Evolutionary conservation across 805 yeast genomes (phyloP).

Genomic region (Isabelozyma heimii): DNA sequence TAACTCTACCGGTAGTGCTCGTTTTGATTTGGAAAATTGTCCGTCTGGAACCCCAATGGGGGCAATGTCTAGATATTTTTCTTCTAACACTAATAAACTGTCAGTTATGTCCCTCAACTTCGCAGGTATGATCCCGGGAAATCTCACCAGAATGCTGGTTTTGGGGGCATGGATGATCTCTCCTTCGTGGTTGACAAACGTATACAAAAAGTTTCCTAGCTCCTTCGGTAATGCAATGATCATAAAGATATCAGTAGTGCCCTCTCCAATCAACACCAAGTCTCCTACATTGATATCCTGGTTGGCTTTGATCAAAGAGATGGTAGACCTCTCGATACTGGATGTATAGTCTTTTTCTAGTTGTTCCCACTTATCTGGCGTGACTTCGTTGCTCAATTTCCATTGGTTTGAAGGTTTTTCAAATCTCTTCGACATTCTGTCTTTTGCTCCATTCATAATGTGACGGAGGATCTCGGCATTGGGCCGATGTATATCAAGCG

Average conservation of each 20-base stretch:
- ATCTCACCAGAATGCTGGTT: slow-evolving; percentile 44
- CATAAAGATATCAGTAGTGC: slow-evolving; percentile 48
- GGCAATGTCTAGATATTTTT: slow-evolving; percentile 27
- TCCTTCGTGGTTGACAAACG: slow-evolving; percentile 58
- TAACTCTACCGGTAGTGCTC: slow-evolving; percentile 17
- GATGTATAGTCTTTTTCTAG: neutral
- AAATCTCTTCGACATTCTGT: slow-evolving; percentile 18
- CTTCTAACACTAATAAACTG: slow-evolving; percentile 27
- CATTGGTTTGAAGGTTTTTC: slow-evolving; percentile 15
- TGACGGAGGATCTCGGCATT: slow-evolving; percentile 8
- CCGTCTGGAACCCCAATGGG: slow-evolving; percentile 39
- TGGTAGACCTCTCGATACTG: slow-evolving; percentile 11
- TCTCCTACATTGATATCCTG: slow-evolving; percentile 53
- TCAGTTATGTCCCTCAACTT: slow-evolving; percentile 17
- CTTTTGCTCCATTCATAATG: slow-evolving; percentile 12
- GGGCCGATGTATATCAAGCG: slow-evolving; percentile 1
- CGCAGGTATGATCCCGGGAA: slow-evolving; percentile 50
- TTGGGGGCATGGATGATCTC: slow-evolving; percentile 49
- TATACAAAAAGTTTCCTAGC: slow-evolving; percentile 51
- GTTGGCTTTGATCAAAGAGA: slow-evolving; percentile 11
- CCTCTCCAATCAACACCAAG: slow-evolving; percentile 50
- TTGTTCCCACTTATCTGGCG: neutral
- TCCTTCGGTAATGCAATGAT: slow-evolving; percentile 52
- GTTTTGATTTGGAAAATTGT: slow-evolving; percentile 19
- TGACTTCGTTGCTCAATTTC: slow-evolving; percentile 8